Base-by-base conservation (phyloP, 164 flowering plant species). In the Hamamelis virginiana region DNA sequence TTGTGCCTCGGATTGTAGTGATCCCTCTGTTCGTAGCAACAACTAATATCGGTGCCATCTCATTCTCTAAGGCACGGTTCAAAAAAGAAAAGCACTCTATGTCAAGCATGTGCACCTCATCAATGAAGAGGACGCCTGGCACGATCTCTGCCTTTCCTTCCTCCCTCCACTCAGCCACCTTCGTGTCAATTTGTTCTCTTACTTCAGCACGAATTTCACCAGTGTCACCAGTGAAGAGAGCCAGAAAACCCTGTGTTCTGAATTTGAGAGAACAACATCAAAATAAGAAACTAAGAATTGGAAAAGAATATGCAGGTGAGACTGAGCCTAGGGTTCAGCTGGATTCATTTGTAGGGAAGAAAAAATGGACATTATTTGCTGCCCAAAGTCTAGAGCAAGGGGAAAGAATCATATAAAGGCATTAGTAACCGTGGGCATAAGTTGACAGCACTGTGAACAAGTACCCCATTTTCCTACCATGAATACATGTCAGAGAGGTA, bases 81-180 rank as follows among this genome's bases (percentile, higher is more conserved):
- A 95, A 86, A 80, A 92, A 95, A 28, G 98, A 95, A 70, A 95
- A 92, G 73, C 98, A 92, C 74, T 95, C 96, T 8, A 91, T 88
- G 79, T 92, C 99, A 15, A 95, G 91, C 99, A 92, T 95, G 81
- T 95, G 99, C 22, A 95, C 99, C 77, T 92, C 99, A 68, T 95
- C 99, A 51, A 95, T 92, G 81, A 95, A 95, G 58, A 92, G 87
- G 26, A 95, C 92, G n/a, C 99, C 99, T 0, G 98, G 99, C n/a
- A 91, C 87, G 27, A 95, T 90, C 74, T 95, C 99, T n/a, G 98
- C 97, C 73, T 95, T 95, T 43, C 99, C 98, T 87, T 95, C 99
- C 72, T 95, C 99, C 64, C 92, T 83, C 99, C 99, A 95, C 74
- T 95, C 99, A 15, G 97, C 97, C 22, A 92, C 99, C 76, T 95